phyloP scores from a whole-genome alignment of 2,329 filamentous ascomycete genomes.

The Dactylellina sp. region DNA sequence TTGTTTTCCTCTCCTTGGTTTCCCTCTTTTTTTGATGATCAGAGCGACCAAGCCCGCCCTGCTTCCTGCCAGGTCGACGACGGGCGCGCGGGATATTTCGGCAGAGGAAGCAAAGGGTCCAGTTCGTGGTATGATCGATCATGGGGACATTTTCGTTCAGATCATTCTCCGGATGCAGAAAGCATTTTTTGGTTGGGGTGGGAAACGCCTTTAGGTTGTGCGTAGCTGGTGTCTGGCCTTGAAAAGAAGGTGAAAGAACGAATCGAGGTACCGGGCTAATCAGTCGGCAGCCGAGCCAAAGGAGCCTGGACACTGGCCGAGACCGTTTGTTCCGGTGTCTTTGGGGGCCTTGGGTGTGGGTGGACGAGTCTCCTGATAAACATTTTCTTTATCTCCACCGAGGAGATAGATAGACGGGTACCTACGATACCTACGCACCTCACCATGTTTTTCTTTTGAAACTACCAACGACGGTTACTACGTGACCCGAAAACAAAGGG shows the following conservation, averaged over 20 bases:
- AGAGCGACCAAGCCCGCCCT: no score
- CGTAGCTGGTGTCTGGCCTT: conserved; percentile 37
- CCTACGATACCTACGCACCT: no score
- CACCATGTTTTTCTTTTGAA: no score
- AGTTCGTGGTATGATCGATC: conserved; percentile 31
- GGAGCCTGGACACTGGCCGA: conserved; percentile 45
- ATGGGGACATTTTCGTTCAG: conserved; percentile 34
- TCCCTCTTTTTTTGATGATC: neutral
- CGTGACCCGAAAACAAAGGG: neutral
- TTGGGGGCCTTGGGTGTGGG: neutral
- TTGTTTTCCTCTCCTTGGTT: neutral
- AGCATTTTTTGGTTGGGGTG: neutral
- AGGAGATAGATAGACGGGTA: neutral
- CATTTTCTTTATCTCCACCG: no score
- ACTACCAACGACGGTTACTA: no score
- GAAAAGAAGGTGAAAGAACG: conserved; percentile 21
- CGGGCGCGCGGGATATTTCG: conserved; percentile 39
- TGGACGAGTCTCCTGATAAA: no score
- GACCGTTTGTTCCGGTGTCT: conserved; percentile 11
- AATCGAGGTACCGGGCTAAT: conserved; percentile 3
- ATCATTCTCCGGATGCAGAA: conserved; percentile 49
- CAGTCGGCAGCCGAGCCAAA: conserved; percentile 20
- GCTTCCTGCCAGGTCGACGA: neutral
- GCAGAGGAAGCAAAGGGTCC: conserved; percentile 24
- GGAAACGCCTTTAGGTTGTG: neutral